Conservation (phyloP, 2,329 filamentous ascomycete genomes). For the Lecanicillium sp. region DNA sequence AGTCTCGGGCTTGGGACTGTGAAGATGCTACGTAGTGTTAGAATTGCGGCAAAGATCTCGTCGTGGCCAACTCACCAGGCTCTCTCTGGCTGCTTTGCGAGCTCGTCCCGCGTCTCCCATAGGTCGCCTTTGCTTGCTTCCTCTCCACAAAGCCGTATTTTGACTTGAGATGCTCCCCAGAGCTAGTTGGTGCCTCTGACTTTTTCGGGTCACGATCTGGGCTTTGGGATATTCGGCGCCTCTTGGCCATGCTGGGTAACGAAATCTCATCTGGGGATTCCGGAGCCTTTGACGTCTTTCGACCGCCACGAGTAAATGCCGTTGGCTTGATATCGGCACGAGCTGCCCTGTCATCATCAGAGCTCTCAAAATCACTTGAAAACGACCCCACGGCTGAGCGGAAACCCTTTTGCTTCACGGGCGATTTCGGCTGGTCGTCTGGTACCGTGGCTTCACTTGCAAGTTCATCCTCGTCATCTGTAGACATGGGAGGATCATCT, state of each 20-base stretch:
- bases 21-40: slow-evolving; percentile 4
- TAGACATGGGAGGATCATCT: slow-evolving; percentile 20
- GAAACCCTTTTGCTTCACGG: no score
- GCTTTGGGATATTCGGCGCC: neutral
- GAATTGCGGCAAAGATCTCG: no score
- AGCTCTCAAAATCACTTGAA: slow-evolving; percentile 14
- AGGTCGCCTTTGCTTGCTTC: slow-evolving; percentile 15
- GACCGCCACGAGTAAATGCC: slow-evolving; percentile 16
- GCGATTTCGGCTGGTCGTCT: slow-evolving; percentile 2
- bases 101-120: slow-evolving; percentile 13
- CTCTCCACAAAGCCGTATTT: slow-evolving; percentile 17
- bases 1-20: neutral
- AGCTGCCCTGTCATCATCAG: slow-evolving; percentile 17
- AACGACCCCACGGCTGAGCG: no score
- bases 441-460: slow-evolving; percentile 3
- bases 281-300: neutral
- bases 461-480: slow-evolving; percentile 18
- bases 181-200: slow-evolving; percentile 8
- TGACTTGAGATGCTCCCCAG: slow-evolving; percentile 15
- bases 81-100: slow-evolving; percentile 15
- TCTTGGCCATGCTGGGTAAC: neutral
- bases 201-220: neutral
- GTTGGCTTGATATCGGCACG: slow-evolving; percentile 25
- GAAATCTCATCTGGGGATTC: neutral
- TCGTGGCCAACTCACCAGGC: slow-evolving; percentile 1